These are phyloP conservation scores for Clarireedia hainanense DNA, from an alignment of 2,329 filamentous ascomycete genomes.

Conservation along the genomic window DNA sequence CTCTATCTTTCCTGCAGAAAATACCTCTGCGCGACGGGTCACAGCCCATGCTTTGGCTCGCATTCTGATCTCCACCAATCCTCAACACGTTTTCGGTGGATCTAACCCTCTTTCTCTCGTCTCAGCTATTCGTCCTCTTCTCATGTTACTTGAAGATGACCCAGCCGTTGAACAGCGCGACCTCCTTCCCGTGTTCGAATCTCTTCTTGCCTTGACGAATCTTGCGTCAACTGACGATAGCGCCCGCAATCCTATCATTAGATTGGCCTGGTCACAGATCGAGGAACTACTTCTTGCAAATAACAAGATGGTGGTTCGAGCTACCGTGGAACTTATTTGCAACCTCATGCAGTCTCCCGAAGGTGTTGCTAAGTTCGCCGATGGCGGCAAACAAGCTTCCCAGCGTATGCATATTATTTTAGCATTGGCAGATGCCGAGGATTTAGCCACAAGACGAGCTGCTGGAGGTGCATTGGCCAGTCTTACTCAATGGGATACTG, in stretches of 20 bases:
- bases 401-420: constrained; percentile 76
- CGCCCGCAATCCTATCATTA: constrained; percentile 61
- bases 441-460: constrained; percentile 68
- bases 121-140: constrained; percentile 75
- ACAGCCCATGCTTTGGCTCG: constrained; percentile 77
- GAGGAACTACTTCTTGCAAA: constrained; percentile 77
- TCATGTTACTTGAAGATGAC: constrained; percentile 63
- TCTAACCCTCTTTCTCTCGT: constrained; percentile 65
- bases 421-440: constrained; percentile 80
- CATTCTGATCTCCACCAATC: constrained; percentile 81
- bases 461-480: constrained; percentile 85
- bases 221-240: constrained; percentile 69
- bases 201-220: constrained; percentile 87
- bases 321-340: constrained; percentile 81
- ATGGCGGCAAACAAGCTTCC: constrained; percentile 56
- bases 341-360: constrained; percentile 70
- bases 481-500: constrained; percentile 69
- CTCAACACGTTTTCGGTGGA: constrained; percentile 73
- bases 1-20: constrained; percentile 49
- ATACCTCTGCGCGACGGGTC: constrained; percentile 41
- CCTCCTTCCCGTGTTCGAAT: constrained; percentile 82
- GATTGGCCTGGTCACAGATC: constrained; percentile 63
- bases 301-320: constrained; percentile 70
- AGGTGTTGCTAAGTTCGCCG: constrained; percentile 61
- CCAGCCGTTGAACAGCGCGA: constrained; percentile 58